Evolutionary conservation across 257 asterid species (phyloP), one percentile per base, ranked within the genome.

Genomic region (Penstemon barbatus): DNA sequence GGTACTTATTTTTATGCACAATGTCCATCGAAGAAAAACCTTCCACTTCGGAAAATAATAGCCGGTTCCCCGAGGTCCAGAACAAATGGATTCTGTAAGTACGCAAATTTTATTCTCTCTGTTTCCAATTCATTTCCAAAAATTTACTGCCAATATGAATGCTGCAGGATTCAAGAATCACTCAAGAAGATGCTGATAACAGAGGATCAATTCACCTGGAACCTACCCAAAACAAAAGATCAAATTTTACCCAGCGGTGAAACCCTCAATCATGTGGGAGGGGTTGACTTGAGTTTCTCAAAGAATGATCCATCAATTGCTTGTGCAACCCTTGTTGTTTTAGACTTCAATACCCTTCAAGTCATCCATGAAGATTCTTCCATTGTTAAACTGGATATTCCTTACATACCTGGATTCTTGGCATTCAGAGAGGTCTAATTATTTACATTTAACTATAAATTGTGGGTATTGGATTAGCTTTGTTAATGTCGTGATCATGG

Each of bases 221-320:
- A 80, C 64, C 54, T 84, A 42, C 89, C 83, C 66, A 38, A 65
- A 38, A 11, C 11, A 3, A 45, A 55, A 63, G 81, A 79, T 59
- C 76, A 44, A 33, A 76, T 53, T 40, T 57, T 64, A 6, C 13
- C 3, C 42, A 9, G 74, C 51, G 77, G 55, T 55, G 76, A 73
- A 49, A 37, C 68, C 74, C 79, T 92, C 75, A 86, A 69, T 50
- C 83, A 78, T 51, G 87, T 89, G 39, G 97, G 90, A 44, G 98
- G 97, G 40, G 98, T 86, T 74, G 98, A 92, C 86, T 71, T 89
- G 84, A 92, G 96, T 65, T 92, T 92, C 80, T 79, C 90, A 4
- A 92, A 84, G 71, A 72, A 65, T n/a, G 91, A 92, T 49, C 81
- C 93, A 2, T 82, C 90, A 18, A 69, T 86, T 73, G 97, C 98